Percentiles rank a stretch among this genome's conserved stretches.
Conservation (phyloP, 73 alveolate species). For the Paramecium biaurelia region DNA sequence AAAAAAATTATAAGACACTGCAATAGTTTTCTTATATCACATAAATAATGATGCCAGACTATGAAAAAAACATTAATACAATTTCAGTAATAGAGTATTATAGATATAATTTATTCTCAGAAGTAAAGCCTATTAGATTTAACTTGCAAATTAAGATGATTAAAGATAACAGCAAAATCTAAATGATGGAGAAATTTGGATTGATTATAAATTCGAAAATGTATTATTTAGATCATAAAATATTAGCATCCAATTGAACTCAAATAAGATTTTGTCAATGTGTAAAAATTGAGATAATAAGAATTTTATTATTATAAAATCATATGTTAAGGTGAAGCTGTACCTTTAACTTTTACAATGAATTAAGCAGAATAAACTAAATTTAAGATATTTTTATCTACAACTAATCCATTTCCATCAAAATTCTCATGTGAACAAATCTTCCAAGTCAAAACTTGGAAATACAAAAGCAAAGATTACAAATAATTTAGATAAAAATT, state of each 20-base stretch:
- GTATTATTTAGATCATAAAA: background rate
- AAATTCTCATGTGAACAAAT: slow-evolving; percentile 23
- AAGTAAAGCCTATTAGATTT: background rate
- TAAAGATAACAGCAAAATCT: background rate
- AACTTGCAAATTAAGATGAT: background rate
- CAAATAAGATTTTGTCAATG: background rate
- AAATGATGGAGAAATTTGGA: background rate
- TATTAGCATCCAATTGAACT: slow-evolving; percentile 1
- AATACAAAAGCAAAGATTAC: background rate
- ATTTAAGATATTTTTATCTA: slow-evolving; percentile 18
- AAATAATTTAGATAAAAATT: background rate
- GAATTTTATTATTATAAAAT: slow-evolving; percentile 46
- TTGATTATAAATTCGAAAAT: background rate
- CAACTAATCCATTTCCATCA: slow-evolving; percentile 35
- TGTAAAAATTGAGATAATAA: background rate
- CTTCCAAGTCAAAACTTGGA: background rate
- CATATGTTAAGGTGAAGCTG: background rate
- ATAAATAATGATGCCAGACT: slow-evolving; percentile 30
- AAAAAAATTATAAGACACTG: background rate
- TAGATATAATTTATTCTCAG: background rate
- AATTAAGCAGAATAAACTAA: background rate
- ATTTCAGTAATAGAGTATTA: background rate
- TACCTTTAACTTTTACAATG: slow-evolving; percentile 1
- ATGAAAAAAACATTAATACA: background rate
- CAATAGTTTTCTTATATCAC: background rate